Evolutionary conservation across 129 eudicot genomes (phyloP), one percentile per base, ranked within the genome.

Genomic region (Flaveria trinervia): DNA sequence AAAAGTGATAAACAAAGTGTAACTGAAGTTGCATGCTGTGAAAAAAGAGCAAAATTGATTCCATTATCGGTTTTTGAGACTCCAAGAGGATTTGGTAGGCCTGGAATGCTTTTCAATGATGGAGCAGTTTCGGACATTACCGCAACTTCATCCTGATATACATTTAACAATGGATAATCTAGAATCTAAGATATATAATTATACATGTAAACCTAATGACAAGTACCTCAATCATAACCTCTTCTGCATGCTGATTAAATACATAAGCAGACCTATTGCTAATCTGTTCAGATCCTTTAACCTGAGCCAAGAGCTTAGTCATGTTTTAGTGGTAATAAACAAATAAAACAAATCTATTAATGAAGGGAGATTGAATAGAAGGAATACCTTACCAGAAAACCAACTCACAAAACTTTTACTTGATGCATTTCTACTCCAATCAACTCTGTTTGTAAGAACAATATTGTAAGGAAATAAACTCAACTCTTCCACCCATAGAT

Each of bases 41-140:
- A 89, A 78, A 86, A 95, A 79, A 95, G 81, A 23, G 99, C 90
- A 69, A 95, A 95, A 79, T 95, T 95, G 59, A 86, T 85, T 71
- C 99, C 99, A 43, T 78, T 86, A 83, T 91, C 96, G 22, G 83
- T 85, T 83, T 87, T 92, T 13, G 96, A 89, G 44, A 88, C 97
- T 70, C 99, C 99, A 76, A 95, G 81, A 25, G 99, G 99, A 82
- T 81, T 83, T 73, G 99, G 85, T 81, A 86, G 86, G 33, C 99
- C 99, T 2, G 97, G 84, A 36, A 84, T 83, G 76, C 78, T 82
- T 82, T 84, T 86, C 69, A 89, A 79, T 48, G 77, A 36, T 36
- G 81, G 79, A 43, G 36, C 73, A 26, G 82, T 79, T 73, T 84
- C 92, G 36, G 73, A 9, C 87, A 79, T 82, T 36, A 77, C 86